Conservation (phyloP, 2,329 filamentous ascomycete genomes). For the Sarocladium oryzae region DNA sequence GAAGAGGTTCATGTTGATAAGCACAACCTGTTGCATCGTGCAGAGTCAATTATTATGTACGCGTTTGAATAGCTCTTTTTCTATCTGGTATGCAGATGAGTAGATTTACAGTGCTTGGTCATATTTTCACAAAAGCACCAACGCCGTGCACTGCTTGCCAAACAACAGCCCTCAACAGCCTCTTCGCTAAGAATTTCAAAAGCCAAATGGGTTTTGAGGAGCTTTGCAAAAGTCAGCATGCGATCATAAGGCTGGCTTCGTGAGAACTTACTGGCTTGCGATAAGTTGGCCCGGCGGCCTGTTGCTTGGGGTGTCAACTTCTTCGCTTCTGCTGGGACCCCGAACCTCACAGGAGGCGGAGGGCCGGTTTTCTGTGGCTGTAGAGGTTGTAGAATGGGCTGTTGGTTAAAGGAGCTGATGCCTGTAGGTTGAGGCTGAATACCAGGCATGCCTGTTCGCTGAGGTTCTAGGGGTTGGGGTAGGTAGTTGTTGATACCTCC, state of each 20-base stretch:
- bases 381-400: constrained; percentile 34
- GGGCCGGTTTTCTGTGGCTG: constrained; percentile 53
- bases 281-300: constrained; percentile 80
- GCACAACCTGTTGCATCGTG: background rate
- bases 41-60: background rate
- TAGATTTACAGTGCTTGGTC: constrained; percentile 6
- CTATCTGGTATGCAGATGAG: constrained; percentile 7
- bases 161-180: background rate
- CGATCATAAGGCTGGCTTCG: too few species aligned
- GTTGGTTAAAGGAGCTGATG: constrained; percentile 42
- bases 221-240: too few species aligned
- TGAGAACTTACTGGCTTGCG: constrained; percentile 95
- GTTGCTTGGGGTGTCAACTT: constrained; percentile 82
- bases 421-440: constrained; percentile 44
- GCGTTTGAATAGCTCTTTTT: constrained; percentile 6
- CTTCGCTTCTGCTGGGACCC: constrained; percentile 64
- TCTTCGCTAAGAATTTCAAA: constrained; percentile 22
- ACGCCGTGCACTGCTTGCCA: background rate
- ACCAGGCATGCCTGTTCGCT: constrained; percentile 46
- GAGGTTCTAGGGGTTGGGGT: constrained; percentile 53
- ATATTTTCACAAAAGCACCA: background rate
- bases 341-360: constrained; percentile 82
- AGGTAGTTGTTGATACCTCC: constrained; percentile 51
- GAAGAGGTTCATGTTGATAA: too few species aligned
- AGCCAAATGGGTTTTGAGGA: constrained; percentile 49